A percentile compares a stretch with the other conserved stretches of the same genome.
phyloP scores from a whole-genome alignment of 2,329 filamentous ascomycete genomes.

The Seiridium cupressi region DNA sequence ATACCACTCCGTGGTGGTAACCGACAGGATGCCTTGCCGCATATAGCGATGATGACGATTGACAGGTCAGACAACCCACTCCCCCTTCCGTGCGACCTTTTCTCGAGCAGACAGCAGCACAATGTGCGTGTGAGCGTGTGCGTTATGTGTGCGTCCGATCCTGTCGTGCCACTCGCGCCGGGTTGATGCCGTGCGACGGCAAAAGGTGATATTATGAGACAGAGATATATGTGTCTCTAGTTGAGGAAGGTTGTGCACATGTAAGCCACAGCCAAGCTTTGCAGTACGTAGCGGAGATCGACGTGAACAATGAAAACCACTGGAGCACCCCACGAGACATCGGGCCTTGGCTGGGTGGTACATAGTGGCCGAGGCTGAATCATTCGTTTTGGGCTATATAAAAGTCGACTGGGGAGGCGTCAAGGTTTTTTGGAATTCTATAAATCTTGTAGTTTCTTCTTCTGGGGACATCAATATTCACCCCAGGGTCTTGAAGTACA shows the following conservation, averaged over 20 bases:
- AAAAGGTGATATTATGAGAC: neutral
- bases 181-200: constrained; percentile 21
- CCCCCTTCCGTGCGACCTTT: neutral
- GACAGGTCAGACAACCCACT: neutral
- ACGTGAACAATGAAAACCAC: no score
- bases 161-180: constrained; percentile 18
- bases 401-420: no score
- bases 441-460: no score
- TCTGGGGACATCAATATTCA: no score
- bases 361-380: no score
- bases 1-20: neutral
- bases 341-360: no score
- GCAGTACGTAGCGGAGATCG: no score
- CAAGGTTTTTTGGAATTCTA: no score
- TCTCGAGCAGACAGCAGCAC: neutral
- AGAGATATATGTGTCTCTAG: constrained; percentile 23
- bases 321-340: no score
- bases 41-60: neutral
- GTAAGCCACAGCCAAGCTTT: constrained; percentile 10
- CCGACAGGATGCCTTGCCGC: neutral
- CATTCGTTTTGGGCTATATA: no score
- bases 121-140: neutral
- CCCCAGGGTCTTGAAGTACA: no score
- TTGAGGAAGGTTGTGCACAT: constrained; percentile 16
- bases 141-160: constrained; percentile 24